A percentile compares a stretch with the other conserved stretches of the same genome.
Conservation (phyloP, 345 rosid species). For the Xanthoceras sorbifolium region DNA sequence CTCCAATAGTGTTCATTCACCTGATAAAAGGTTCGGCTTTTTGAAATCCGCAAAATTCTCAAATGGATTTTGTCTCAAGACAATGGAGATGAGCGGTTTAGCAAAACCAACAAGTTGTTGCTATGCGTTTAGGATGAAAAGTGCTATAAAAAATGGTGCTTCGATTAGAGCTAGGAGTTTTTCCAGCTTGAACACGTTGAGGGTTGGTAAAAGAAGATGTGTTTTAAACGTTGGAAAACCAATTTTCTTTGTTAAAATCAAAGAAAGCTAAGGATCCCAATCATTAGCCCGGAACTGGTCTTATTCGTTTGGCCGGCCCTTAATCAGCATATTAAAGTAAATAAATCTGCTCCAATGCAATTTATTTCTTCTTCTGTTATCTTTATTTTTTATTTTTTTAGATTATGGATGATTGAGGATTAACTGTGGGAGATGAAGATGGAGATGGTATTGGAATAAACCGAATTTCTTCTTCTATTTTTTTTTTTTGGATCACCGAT, state of each 20-base stretch:
- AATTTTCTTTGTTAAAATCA: constrained; percentile 51
- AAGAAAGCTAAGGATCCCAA: constrained; percentile 32
- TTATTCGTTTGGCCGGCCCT: no score
- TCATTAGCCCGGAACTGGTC: no score
- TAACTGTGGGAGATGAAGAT: no score
- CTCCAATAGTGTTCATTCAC: constrained; percentile 16
- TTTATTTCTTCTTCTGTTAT: no score
- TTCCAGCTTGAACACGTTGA: constrained; percentile 33
- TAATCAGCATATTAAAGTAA: no score
- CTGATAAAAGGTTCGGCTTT: constrained; percentile 14
- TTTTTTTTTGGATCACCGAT: no score
- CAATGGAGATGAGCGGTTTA: constrained; percentile 30
- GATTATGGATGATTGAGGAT: no score
- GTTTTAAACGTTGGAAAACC: constrained; percentile 37
- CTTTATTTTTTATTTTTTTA: no score
- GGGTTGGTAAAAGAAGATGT: constrained; percentile 35
- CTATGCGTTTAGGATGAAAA: constrained; percentile 36
- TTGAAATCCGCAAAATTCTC: constrained; percentile 17
- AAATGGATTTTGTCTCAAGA: constrained; percentile 26
- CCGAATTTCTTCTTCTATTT: no score
- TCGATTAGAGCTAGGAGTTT: constrained; percentile 29
- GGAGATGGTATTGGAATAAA: no score
- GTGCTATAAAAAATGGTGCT: constrained; percentile 21
- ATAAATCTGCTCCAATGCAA: no score
- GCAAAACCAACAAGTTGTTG: constrained; percentile 29